Base-by-base conservation (phyloP, 75 land plant genomes). In the Cupressus sempervirens region DNA sequence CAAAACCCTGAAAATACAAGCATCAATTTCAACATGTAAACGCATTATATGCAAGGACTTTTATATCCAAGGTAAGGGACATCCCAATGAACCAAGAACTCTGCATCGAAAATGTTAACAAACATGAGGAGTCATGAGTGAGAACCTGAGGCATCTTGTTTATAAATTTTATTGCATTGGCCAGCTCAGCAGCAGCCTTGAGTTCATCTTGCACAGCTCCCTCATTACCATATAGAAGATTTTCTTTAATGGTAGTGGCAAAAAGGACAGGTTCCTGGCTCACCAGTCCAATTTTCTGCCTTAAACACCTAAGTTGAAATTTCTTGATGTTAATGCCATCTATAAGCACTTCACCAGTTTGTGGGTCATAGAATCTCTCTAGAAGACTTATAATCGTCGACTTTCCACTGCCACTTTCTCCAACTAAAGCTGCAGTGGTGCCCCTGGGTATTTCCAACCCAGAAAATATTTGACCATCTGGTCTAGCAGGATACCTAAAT, bases 321-420 rank as follows among this genome's bases (percentile, higher is more conserved):
- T 90, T 87, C 80, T 91, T 96, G 65, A 98, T 87, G 85, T 98
- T 91, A 4, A 92, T 83, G 72, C 94, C 94, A 88, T 98, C 99
- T 29, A 98, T 92, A 26, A 96, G 90, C 40, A 98, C 93, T 86
- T 93, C 93, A 43, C 99, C 99, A 62, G 92, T 90, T 53, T 84
- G 89, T 30, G 98, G 99, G 86, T 98, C 99, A 88, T 98, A 98
- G 83, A 98, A 98, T 84, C 99, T 91, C 89, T 98, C 96, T 54
- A 98, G 90, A 43, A 98, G 88, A 82, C 99, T 96, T 12, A 98
- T 87, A 1, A 98, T 97, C 13, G 96, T 98, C 4, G 99, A 98
- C 48, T 98, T 98, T 40, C 99, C 99, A 88, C 97, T 95, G 67
- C 99, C 99, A 85, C 99, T 96, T 81, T 98, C 93, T 76, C 97